Base-by-base conservation (phyloP, 176 grass and related monocot species). In the Pontederia paniculata region DNA sequence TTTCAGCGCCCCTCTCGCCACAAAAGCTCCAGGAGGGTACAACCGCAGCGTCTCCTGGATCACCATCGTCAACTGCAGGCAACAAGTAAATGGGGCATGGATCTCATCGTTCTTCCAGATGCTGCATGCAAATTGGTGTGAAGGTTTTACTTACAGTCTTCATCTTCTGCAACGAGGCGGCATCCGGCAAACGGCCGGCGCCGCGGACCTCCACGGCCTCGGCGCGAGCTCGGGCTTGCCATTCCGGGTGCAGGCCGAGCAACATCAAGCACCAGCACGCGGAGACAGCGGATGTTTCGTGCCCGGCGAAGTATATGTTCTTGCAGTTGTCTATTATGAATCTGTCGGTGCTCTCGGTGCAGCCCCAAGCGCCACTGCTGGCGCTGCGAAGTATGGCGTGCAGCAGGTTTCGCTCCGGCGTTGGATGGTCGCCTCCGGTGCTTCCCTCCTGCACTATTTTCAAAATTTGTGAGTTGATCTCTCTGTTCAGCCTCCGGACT, bases 291-390 rank as follows among this genome's bases (percentile, higher is more conserved):
- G 91, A 89, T 62, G 78, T 87, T 65, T 96, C 91, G 41, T 96
- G 70, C 42, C 91, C 91, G 21, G 91, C 91, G 50, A 96, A 96
- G 75, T 90, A 96, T 81, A 96, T 90, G 71, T 82, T 96, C 74
- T 96, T 96, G 76, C 91, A 96, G 71, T 96, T 96, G 66, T 96
- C 91, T 9, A 96, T 85, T 73, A 96, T 79, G 63, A 96, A 96
- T 47, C 82, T 70, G 21, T 97, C 93, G 9, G 83, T 71, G 46
- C 73, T 71, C 1, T 50, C 21, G 8, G 71, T 53, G 16, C 52
- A 80, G 57, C 74, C 67, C 20, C 28, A 37, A 37, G 66, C 63
- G 44, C 70, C 76, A 50, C 49, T 70, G 61, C 74, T 91, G 44
- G 83, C 80, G 10, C 71, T 88, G 53, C 61, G 74, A 23, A 97